Base-by-base conservation (phyloP, 2,329 filamentous ascomycete genomes). In the Ophiosphaerella narmari region DNA sequence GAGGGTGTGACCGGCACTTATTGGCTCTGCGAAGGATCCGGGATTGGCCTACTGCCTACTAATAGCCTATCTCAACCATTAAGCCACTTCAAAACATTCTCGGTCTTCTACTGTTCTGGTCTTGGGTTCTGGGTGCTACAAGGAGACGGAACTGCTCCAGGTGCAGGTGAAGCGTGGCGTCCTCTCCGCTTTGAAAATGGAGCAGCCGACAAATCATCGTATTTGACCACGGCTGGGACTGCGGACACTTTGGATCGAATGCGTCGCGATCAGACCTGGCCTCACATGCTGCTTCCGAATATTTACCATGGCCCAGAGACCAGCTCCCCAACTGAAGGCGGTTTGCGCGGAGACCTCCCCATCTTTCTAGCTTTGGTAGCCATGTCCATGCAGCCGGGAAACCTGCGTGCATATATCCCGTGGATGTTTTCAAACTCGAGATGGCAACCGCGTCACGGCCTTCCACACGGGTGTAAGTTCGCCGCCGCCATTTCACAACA, bases 301-400 rank as follows among this genome's bases (percentile, higher is more conserved):
- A 60, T 55, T 2, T 65, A 68, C 36, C 65, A 68, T 32, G 39
- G 43, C n/a, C 26, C 8, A n/a, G 1, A 21, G 7, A 59, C 57
- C 18, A 3, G 4, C 2, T 5, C 12, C 24, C 29, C 11, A 14
- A 12, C n/a, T 11, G 7, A 37, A 0, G 68, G 68, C 7, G 67
- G 59, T 0, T 39, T 74, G 3, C 62, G 39, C 11, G 70, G 71
- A 5, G 70, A 74, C 2, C 43, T 74, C 1, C 54, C 67, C 0
- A 65, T 74, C 7, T 63, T 74, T 35, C 52, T 73, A 1, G 67
- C 60, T 1, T 48, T 74, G 1, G 35, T 70, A 1, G 67, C 67
- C 0, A 58, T 72, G 13, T 63, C 70, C 0, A 63, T 62, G 16
- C 11, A 24, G 2, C 36, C 23, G 3, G 18, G 49, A 1, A 18